A percentile compares a stretch with the other conserved stretches of the same genome.
Conservation (phyloP, 2,329 filamentous ascomycete species). For the Phoma herbarum region DNA sequence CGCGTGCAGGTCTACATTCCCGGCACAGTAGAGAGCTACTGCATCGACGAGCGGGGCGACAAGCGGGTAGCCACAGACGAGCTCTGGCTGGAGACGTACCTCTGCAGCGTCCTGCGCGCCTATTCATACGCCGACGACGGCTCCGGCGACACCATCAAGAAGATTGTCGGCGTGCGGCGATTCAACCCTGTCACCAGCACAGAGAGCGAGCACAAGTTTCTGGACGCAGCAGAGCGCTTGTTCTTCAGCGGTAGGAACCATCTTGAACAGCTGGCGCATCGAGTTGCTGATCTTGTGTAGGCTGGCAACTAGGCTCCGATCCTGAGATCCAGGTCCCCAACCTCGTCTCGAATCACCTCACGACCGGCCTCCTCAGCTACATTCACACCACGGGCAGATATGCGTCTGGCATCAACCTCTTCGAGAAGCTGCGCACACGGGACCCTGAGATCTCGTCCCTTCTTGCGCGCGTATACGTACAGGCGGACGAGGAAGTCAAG, state of each 20-base stretch:
- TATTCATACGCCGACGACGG: conserved; percentile 98
- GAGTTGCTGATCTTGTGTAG: conserved; percentile 47
- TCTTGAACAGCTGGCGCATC: not conserved
- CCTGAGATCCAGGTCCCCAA: conserved; percentile 98
- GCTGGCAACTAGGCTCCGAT: conserved; percentile 95
- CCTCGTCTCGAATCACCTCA: conserved; percentile 93
- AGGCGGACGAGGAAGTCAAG: conserved; percentile 97
- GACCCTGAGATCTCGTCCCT: conserved; percentile 95
- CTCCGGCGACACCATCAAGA: conserved; percentile 91
- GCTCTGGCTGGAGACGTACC: conserved; percentile 95
- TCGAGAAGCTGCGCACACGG: conserved; percentile 90
- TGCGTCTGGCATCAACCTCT: conserved; percentile 94
- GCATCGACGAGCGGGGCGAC: conserved; percentile 94
- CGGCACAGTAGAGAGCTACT: conserved; percentile 95
- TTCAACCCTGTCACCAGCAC: conserved; percentile 99
- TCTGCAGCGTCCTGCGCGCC: conserved; percentile 91
- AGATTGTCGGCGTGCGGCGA: conserved; percentile 94
- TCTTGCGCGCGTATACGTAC: conserved; percentile 87
- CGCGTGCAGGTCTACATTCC: conserved; percentile 97
- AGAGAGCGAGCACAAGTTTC: conserved; percentile 96
- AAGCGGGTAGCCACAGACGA: conserved; percentile 93
- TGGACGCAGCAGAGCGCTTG: conserved; percentile 90
- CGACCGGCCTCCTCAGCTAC: conserved; percentile 91
- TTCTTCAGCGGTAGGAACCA: conserved; percentile 80
- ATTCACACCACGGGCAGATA: conserved; percentile 95